Conservation (phyloP, 2,329 filamentous ascomycete genomes). For the Diaporthe vexans region DNA sequence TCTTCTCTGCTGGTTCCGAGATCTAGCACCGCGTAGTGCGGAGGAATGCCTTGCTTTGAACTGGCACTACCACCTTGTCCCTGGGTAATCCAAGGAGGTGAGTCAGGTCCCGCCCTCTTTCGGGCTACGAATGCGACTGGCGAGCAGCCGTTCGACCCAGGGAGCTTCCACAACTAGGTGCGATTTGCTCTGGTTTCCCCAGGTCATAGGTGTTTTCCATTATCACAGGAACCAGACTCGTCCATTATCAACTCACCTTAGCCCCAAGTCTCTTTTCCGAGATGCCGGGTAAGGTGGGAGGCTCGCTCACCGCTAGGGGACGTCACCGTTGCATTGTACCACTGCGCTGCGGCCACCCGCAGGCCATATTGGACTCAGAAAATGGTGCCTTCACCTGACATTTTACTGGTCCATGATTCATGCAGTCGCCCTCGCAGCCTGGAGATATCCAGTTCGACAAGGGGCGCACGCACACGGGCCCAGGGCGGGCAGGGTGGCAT, state of each 20-base stretch:
- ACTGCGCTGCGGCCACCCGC: conserved; percentile 8
- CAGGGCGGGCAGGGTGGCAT: conserved; percentile 24
- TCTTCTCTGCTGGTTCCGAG: conserved; percentile 16
- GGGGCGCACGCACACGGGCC: neutral
- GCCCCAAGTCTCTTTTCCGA: neutral
- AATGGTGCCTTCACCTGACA: neutral
- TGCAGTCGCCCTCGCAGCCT: conserved; percentile 8
- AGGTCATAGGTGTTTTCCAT: neutral
- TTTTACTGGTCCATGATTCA: conserved; percentile 17
- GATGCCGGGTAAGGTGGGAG: neutral
- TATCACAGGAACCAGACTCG: neutral
- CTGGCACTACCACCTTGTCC: conserved; percentile 13
- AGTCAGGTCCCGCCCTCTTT: conserved; percentile 15
- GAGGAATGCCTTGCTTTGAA: conserved; percentile 19
- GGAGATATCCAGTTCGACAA: conserved; percentile 1
- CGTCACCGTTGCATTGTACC: conserved; percentile 4
- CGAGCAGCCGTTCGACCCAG: neutral
- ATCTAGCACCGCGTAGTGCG: conserved; percentile 20
- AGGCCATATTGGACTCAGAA: neutral
- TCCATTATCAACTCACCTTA: neutral
- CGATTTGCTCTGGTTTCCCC: neutral
- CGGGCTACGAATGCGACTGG: conserved; percentile 9
- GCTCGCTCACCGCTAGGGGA: conserved; percentile 8
- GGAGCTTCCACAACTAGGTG: neutral
- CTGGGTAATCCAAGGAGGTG: conserved; percentile 21